These are phyloP conservation scores for Phyllosticta citribraziliensis DNA, from an alignment of 2,329 filamentous ascomycete species.

Conservation along the genomic window DNA sequence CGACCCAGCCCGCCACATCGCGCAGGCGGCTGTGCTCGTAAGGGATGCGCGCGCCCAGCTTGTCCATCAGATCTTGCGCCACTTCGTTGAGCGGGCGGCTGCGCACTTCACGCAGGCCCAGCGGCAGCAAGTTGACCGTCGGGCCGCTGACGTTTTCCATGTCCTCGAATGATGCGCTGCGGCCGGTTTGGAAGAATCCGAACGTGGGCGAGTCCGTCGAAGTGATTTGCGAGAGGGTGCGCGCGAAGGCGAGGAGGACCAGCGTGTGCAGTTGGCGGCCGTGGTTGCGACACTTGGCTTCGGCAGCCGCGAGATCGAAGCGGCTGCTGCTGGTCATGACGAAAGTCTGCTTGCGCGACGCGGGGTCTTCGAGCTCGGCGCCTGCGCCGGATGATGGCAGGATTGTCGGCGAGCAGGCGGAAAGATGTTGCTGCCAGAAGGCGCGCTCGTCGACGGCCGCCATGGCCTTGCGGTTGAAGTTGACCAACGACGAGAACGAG, in stretches of 20 bases:
- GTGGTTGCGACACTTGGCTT: constrained; percentile 14
- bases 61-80: constrained; percentile 12
- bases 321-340: constrained; percentile 17
- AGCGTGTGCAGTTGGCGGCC: constrained; percentile 20
- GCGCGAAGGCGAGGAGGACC: constrained; percentile 21
- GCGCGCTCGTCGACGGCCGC: neutral
- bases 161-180: constrained; percentile 19
- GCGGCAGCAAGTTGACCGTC: constrained; percentile 24
- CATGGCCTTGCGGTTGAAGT: constrained; percentile 14
- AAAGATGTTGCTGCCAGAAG: constrained; percentile 5
- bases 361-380: neutral
- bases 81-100: neutral
- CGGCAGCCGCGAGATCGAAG: constrained; percentile 17
- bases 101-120: constrained; percentile 14
- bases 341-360: constrained; percentile 12
- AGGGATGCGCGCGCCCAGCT: constrained; percentile 18
- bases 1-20: constrained; percentile 17
- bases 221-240: constrained; percentile 17
- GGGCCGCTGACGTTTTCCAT: constrained; percentile 20
- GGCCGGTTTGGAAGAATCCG: constrained; percentile 25
- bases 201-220: constrained; percentile 17
- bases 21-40: constrained; percentile 22
- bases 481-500: constrained; percentile 14
- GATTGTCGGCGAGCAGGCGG: neutral
- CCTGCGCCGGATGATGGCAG: neutral